phyloP scores from a whole-genome alignment of 2,329 filamentous ascomycete genomes.

The Diaporthe aspalathi region DNA sequence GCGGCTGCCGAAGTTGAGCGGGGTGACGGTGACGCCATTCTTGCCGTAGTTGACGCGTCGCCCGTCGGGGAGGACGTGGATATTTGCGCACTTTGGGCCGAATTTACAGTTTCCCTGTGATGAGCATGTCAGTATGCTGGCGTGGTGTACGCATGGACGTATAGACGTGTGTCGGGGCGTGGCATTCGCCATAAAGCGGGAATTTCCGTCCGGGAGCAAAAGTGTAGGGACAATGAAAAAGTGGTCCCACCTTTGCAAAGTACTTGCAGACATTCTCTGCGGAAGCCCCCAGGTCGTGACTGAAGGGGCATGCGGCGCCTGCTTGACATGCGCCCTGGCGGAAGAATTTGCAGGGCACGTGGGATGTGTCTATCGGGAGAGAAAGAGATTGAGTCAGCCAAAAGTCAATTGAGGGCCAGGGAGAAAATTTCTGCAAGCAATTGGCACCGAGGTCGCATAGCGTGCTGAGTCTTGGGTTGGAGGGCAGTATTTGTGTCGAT shows the following conservation, averaged over 20 bases:
- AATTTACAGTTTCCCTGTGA: conserved; percentile 97
- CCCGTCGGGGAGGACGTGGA: conserved; percentile 94
- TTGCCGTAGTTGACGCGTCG: conserved; percentile 86
- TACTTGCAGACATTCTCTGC: conserved; percentile 97
- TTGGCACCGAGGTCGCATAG: conserved; percentile 7
- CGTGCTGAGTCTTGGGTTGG: background rate
- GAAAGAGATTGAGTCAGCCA: conserved; percentile 33
- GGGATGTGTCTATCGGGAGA: conserved; percentile 80
- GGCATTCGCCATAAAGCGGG: background rate
- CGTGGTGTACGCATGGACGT: background rate
- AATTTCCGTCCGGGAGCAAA: no score
- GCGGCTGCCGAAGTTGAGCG: conserved; percentile 73
- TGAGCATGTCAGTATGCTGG: conserved; percentile 33
- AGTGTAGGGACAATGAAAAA: no score
- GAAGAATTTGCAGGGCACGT: conserved; percentile 99
- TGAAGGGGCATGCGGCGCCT: conserved; percentile 94
- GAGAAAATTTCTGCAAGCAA: background rate
- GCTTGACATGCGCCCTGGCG: conserved; percentile 96
- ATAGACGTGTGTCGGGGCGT: background rate
- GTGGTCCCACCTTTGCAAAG: conserved; percentile 85
- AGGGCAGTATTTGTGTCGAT: background rate
- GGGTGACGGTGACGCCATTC: conserved; percentile 73
- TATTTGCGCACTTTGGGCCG: conserved; percentile 95
- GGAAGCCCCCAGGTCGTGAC: conserved; percentile 87
- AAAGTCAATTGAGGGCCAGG: conserved; percentile 28